Evolutionary conservation across 768 basidiomycete species (phyloP).

Genomic region (Nidularia sp.): DNA sequence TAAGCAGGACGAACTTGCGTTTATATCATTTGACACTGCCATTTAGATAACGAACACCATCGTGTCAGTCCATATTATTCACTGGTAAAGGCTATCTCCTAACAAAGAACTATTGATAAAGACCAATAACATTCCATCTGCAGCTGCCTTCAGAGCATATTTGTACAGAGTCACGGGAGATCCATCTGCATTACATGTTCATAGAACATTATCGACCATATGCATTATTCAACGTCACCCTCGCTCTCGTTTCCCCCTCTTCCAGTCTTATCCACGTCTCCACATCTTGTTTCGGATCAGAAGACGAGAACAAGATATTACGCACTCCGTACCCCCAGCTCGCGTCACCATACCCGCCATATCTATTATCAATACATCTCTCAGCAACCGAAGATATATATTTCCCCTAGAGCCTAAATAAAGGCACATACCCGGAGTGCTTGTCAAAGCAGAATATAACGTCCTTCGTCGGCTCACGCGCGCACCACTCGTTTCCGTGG

Average conservation of each 20-base stretch:
- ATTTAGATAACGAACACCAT: no score
- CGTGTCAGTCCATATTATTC: no score
- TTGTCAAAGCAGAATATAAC: conserved; percentile 77
- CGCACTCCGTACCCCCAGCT: conserved; percentile 67
- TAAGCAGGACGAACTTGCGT: no score
- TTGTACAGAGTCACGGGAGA: no score
- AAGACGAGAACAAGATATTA: conserved; percentile 54
- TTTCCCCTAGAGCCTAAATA: neutral
- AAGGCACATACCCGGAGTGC: conserved; percentile 57
- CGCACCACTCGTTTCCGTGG: conserved; percentile 81
- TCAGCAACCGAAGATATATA: neutral
- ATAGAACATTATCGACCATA: conserved; percentile 19
- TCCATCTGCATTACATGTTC: no score
- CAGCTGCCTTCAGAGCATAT: no score
- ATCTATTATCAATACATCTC: conserved; percentile 30
- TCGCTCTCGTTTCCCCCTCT: conserved; percentile 52
- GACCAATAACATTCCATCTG: no score
- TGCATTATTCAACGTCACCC: conserved; percentile 41
- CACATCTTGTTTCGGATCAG: conserved; percentile 38
- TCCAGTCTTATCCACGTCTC: conserved; percentile 68
- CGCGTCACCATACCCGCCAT: conserved; percentile 53
- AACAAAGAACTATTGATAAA: no score
- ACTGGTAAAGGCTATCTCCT: no score
- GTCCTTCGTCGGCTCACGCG: conserved; percentile 54
- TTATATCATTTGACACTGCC: no score